These are phyloP conservation scores for Dendrocalamus latiflorus DNA, from an alignment of 202 grass and related monocot species.

Conservation along the genomic window DNA sequence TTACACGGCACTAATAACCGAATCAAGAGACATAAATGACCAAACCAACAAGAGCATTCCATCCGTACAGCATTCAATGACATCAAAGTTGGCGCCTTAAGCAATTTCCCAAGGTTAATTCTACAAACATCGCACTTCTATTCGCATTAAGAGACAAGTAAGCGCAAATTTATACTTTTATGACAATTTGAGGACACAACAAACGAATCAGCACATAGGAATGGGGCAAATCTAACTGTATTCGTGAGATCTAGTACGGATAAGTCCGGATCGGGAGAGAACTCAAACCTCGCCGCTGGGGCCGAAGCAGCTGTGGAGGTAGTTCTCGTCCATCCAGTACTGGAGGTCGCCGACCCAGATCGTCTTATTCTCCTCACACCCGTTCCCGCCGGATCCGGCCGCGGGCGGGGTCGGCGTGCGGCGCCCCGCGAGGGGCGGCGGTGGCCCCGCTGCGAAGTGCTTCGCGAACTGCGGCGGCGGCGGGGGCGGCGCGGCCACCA, in stretches of 20 bases:
- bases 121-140: conserved; percentile 9
- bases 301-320: conserved; percentile 67
- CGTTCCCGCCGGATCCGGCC: conserved; percentile 43
- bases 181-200: not conserved
- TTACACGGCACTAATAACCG: not conserved
- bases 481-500: too few relatives aligned
- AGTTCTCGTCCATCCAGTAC: conserved; percentile 88
- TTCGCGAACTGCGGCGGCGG: too few relatives aligned
- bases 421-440: too few relatives aligned
- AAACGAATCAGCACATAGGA: not conserved
- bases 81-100: conserved; percentile 30
- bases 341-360: conserved; percentile 84
- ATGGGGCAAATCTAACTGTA: conserved; percentile 29
- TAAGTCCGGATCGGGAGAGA: conserved; percentile 15
- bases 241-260: conserved; percentile 30
- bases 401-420: conserved; percentile 45
- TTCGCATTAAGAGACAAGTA: not conserved
- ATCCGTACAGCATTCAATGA: conserved; percentile 31
- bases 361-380: conserved; percentile 67
- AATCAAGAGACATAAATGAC: conserved; percentile 9
- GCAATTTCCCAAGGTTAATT: conserved; percentile 20
- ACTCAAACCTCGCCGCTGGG: conserved; percentile 60
- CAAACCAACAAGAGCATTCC: conserved; percentile 8
- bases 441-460: too few relatives aligned
- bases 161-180: not conserved